These are phyloP conservation scores for Xerocomellus chrysenteron DNA, from an alignment of 768 basidiomycete genomes.

Conservation along the genomic window DNA sequence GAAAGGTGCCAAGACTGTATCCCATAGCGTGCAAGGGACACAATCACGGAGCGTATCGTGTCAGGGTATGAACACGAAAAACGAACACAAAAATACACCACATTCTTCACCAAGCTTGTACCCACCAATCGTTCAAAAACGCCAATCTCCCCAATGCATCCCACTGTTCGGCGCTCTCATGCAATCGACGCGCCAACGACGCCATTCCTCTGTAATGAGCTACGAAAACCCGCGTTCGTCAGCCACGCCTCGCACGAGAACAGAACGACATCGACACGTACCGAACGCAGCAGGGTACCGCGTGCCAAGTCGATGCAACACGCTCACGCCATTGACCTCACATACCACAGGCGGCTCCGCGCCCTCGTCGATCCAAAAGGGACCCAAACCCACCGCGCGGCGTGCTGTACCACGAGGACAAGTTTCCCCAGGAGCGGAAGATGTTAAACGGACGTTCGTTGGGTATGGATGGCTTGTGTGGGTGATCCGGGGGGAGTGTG, in stretches of 20 bases:
- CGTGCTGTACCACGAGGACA: constrained; percentile 85
- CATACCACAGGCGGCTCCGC: constrained; percentile 72
- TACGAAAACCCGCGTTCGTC: constrained; percentile 23
- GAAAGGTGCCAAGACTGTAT: constrained; percentile 79
- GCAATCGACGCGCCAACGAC: constrained; percentile 53
- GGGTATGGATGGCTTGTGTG: constrained; percentile 1
- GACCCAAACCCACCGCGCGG: constrained; percentile 54
- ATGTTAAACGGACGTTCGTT: constrained; percentile 52
- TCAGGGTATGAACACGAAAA: not conserved
- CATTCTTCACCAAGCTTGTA: constrained; percentile 90
- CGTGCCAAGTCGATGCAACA: constrained; percentile 83
- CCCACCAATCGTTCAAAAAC: constrained; percentile 84
- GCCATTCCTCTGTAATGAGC: constrained; percentile 63
- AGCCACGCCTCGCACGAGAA: not conserved
- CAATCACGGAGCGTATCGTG: not conserved
- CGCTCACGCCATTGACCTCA: constrained; percentile 68
- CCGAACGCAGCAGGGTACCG: constrained; percentile 67
- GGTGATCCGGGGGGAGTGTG: constrained; percentile 21
- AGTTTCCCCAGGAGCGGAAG: constrained; percentile 79
- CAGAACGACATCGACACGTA: constrained; percentile 32
- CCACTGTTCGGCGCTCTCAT: constrained; percentile 56
- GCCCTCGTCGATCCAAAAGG: constrained; percentile 54
- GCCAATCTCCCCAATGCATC: constrained; percentile 60
- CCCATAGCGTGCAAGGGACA: too few species aligned
- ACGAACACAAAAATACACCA: constrained; percentile 24